Conservation (phyloP, 2,329 filamentous ascomycete species). For the Nemania serpens region DNA sequence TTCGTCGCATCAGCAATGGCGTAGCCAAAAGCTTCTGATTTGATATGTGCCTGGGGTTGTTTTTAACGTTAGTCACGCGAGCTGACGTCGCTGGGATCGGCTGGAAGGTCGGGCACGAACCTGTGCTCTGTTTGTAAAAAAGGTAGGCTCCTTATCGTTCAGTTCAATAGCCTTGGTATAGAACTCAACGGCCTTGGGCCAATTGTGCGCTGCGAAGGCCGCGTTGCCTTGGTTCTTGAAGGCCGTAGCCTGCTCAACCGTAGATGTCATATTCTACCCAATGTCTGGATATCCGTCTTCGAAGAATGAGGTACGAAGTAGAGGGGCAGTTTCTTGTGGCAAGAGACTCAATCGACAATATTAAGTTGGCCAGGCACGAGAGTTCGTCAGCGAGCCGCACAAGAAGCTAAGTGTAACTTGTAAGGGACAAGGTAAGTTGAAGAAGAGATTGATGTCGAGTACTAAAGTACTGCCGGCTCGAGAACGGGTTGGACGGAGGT, state of each 20-base stretch:
- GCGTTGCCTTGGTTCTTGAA: slow-evolving; percentile 95
- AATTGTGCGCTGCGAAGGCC: slow-evolving; percentile 87
- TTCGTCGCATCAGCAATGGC: slow-evolving; percentile 89
- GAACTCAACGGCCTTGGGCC: slow-evolving; percentile 76
- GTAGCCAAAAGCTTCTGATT: slow-evolving; percentile 92
- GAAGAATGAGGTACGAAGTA: not conserved
- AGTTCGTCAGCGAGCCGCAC: too few species aligned
- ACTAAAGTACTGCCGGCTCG: not conserved
- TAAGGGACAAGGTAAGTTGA: not conserved
- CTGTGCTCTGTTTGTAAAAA: slow-evolving; percentile 94
- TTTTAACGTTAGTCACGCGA: slow-evolving; percentile 52
- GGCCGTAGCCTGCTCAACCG: slow-evolving; percentile 72
- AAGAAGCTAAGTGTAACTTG: not conserved
- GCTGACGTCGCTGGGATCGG: slow-evolving; percentile 18
- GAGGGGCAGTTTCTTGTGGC: too few species aligned
- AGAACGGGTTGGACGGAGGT: not conserved
- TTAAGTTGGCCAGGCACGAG: too few species aligned
- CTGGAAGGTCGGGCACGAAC: slow-evolving; percentile 54
- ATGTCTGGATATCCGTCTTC: not conserved
- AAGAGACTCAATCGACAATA: too few species aligned
- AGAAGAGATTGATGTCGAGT: slow-evolving; percentile 4
- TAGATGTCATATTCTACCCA: slow-evolving; percentile 45
- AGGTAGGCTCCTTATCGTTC: slow-evolving; percentile 82
- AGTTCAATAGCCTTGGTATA: slow-evolving; percentile 88
- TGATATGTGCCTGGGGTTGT: slow-evolving; percentile 77